Evolutionary conservation across 1,284 basidiomycete genomes (phyloP).

Genomic region (Puccinia novopanici): DNA sequence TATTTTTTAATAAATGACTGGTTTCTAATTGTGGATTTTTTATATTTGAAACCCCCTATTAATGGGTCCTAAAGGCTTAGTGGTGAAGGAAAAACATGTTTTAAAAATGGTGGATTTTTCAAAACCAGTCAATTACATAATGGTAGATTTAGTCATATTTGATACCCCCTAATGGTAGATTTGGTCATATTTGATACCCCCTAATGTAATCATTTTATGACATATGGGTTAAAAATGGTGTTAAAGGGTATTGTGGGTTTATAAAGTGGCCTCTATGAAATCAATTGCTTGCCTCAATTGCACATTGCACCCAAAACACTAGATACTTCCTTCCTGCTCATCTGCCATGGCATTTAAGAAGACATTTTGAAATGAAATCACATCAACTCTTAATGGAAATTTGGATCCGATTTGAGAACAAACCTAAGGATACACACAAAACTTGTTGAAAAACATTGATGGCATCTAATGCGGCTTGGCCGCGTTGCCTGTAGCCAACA

Average conservation of each 20-base stretch:
- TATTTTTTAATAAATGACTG: too few relatives aligned
- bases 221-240: too few relatives aligned
- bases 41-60: too few relatives aligned
- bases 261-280: conserved; percentile 4
- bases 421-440: conserved; percentile 67
- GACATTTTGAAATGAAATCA: conserved; percentile 24
- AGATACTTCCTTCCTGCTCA: conserved; percentile 71
- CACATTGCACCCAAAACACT: conserved; percentile 49
- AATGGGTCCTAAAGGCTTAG: too few relatives aligned
- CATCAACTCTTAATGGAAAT: neutral
- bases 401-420: conserved; percentile 64
- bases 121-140: too few relatives aligned
- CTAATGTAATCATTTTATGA: too few relatives aligned
- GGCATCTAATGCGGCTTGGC: conserved; percentile 62
- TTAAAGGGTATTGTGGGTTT: neutral
- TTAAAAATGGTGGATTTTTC: too few relatives aligned
- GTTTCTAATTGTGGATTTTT: too few relatives aligned
- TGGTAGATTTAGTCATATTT: too few relatives aligned
- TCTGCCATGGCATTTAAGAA: conserved; percentile 70
- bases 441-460: conserved; percentile 90
- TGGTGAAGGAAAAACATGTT: too few relatives aligned
- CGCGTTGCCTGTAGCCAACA: conserved; percentile 57
- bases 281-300: conserved; percentile 33
- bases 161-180: too few relatives aligned
- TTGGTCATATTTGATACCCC: too few relatives aligned